Base-by-base conservation (phyloP, 1,284 basidiomycete species). In the Fomes fomentarius region DNA sequence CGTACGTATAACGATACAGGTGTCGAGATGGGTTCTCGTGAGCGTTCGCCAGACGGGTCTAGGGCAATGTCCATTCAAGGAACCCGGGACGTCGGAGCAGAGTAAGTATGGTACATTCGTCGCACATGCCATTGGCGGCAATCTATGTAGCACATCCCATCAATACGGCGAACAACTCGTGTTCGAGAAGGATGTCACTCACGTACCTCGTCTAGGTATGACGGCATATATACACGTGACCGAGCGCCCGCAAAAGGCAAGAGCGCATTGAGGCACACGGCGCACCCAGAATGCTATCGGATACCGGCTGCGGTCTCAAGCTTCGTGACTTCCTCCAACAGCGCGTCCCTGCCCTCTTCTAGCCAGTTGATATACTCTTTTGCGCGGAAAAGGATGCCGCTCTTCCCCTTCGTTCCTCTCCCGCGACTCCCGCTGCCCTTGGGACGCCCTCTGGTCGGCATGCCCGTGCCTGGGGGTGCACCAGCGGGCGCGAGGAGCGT, bases 341-440 rank as follows among this genome's bases (percentile, higher is more conserved):
- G 74, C 0, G 86, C 84, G 51, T 87, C 82, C 35, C 81, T 75
- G 7, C 85, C 84, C 64, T 91, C 86, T 65, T 91, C 88, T 21
- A 92, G 72, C 85, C 87, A 92, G 37, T 75, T 78, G 64, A 85
- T 83, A 63, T 91, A 92, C 65, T 91, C 89, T 47, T 87, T 87
- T 0, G 89, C 88, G 34, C 89, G 80, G 69, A 91, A 91, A 41
- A 92, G 71, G 2, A 92, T 89, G 0, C 89, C 89, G 57, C 89
- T 91, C 74, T 92, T 92, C 21, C 90, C 89, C 68, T 90, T 91
- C 44, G 76, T 63, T 47, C 71, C 62, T 42, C 63, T 54, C 24
- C 66, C 67, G 25, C 71, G 64, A 39, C 65, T 63, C 2, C 89
- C 86, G 56, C 87, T 89, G n/a, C 89, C 89, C 67, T 91, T 91